Base-by-base conservation (phyloP, 2,329 filamentous ascomycete genomes). In the Epichloe brachyelytri region DNA sequence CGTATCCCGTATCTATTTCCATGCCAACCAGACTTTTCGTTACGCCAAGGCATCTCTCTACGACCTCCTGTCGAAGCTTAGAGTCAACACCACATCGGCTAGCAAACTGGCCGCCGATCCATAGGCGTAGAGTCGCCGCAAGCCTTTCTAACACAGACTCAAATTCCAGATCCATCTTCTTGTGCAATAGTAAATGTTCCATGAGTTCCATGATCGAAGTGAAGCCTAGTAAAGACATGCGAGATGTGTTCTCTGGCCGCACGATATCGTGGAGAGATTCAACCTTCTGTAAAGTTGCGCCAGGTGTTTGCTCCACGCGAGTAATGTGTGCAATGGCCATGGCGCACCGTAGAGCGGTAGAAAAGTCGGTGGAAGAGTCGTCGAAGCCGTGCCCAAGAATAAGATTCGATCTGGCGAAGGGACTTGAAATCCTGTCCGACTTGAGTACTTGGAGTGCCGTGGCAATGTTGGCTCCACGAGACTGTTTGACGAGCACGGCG, bases 291-390 rank as follows among this genome's bases (percentile, higher is more conserved):
- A 68, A 64, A 0, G 72, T 71, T 3, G 58, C 55, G 22, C 55
- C 56, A 22, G 54, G 54, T 3, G 57, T 62, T 43, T 66, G 65
- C 43, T 73, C 60, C 38, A 64, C 67, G 22, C 71, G 71, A 50
- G 72, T 71, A 14, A 84, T 69, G 56, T 82, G 76, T 7, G 80
- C 77, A 46, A 83, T 75, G 12, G 75, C 73, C 71, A 79, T 79
- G 26, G 79, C 78, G 58, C 79, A 82, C 38, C 75, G 71, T 6
- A 84, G 68, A 3, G 79, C 75, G 56, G 79, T 73, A 41, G 75
- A 71, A 20, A 80, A 70, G 56, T 83, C 79, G 4, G 68, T 69
- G 39, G 75, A 69, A 26, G 70, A 66, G 30, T 69, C 58, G 39
- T 51, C 68, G 54, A 37, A 71, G 68, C 54, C 57, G 14, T 40